Evolutionary conservation across 345 rosid species (phyloP).

Genomic region (Angophora floribunda): DNA sequence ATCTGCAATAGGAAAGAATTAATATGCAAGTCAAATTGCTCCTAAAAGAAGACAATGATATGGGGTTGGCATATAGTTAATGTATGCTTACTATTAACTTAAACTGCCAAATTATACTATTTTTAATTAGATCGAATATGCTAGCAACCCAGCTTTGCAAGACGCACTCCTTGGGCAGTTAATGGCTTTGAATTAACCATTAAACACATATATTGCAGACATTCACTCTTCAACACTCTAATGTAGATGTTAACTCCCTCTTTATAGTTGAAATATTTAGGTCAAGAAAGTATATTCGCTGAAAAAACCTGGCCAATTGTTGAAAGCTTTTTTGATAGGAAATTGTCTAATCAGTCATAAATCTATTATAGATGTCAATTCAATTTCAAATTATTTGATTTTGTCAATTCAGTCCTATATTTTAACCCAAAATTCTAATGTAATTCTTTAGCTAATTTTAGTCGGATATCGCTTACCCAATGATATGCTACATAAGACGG

Average conservation of each 20-base stretch:
- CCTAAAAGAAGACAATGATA: not conserved
- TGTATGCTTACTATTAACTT: not conserved
- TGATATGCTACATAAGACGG: fast-evolving
- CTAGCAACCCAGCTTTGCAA: not conserved
- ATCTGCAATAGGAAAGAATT: not conserved
- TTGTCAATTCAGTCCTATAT: not conserved
- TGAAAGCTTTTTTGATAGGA: not conserved
- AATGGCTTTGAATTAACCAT: not conserved
- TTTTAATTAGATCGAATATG: not conserved
- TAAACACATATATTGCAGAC: not conserved
- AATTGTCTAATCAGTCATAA: not conserved
- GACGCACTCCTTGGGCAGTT: not conserved
- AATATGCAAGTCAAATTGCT: not conserved
- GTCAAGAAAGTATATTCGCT: not conserved
- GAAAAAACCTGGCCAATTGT: not conserved
- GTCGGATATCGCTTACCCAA: fast-evolving
- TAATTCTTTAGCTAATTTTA: not conserved
- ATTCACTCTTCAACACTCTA: not conserved
- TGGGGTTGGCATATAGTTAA: not conserved
- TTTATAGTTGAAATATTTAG: not conserved
- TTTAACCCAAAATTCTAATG: fast-evolving
- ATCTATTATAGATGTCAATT: not conserved
- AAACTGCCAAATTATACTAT: not conserved
- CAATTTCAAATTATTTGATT: not conserved
- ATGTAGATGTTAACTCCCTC: not conserved